phyloP scores from a whole-genome alignment of 176 grass and related monocot species.

The Carex littledalei region DNA sequence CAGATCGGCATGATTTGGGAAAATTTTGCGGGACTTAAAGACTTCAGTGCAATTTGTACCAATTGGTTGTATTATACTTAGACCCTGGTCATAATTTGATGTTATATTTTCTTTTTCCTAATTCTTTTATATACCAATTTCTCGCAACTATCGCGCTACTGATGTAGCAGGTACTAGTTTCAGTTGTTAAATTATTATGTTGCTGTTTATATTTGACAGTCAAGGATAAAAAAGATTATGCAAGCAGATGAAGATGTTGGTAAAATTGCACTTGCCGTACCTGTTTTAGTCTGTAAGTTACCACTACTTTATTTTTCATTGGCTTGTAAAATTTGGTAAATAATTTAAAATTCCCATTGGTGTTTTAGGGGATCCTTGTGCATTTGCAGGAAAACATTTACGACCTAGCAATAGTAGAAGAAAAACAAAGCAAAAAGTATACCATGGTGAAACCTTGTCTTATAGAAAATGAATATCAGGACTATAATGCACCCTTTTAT shows the following conservation, averaged over 20 bases:
- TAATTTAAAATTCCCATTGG: neutral
- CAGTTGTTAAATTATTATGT: neutral
- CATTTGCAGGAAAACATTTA: neutral
- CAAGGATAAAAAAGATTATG: conserved; percentile 99
- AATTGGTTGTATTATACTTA: neutral
- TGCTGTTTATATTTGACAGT: conserved; percentile 30
- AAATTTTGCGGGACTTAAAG: neutral
- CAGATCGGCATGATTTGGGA: neutral
- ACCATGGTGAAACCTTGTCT: neutral
- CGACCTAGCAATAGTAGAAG: neutral
- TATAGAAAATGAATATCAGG: neutral
- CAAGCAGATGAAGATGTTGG: conserved; percentile 98
- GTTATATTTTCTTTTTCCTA: neutral
- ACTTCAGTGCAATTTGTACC: neutral
- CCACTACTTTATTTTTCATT: neutral
- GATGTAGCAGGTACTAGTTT: neutral
- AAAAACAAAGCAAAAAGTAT: neutral
- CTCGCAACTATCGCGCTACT: neutral
- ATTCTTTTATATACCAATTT: neutral
- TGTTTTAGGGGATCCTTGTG: neutral
- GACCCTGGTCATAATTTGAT: no score
- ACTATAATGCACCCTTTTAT: conserved; percentile 1
- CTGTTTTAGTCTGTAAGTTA: conserved; percentile 97
- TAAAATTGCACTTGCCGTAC: conserved; percentile 87
- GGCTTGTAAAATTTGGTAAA: neutral